These are phyloP conservation scores for Exophiala mesophila DNA, from an alignment of 2,329 filamentous ascomycete species.

Conservation along the genomic window DNA sequence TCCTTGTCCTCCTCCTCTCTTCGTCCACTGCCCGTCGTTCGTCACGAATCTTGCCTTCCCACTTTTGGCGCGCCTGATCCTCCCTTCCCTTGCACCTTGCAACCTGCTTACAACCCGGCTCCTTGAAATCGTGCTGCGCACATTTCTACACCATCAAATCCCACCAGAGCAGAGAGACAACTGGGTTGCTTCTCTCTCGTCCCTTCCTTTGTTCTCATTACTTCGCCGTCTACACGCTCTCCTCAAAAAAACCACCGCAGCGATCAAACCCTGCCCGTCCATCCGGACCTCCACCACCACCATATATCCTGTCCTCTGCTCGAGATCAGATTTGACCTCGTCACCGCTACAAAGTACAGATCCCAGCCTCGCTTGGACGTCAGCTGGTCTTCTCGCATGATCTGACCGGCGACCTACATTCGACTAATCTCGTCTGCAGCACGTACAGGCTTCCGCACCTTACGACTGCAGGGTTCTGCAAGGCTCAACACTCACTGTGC, in stretches of 20 bases:
- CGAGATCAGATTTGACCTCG: background rate
- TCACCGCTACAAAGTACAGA: background rate
- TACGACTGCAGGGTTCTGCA: slow-evolving; percentile 11
- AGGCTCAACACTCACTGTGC: slow-evolving; percentile 14
- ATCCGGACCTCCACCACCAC: slow-evolving; percentile 8
- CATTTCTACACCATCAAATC: slow-evolving; percentile 2
- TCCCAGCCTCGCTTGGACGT: background rate
- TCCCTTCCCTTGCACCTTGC: background rate
- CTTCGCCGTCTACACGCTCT: background rate
- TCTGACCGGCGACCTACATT: slow-evolving; percentile 9
- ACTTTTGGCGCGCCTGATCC: background rate
- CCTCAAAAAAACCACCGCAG: too few species aligned
- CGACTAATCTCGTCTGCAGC: background rate
- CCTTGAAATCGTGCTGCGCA: slow-evolving; percentile 17
- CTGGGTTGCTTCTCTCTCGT: slow-evolving; percentile 21
- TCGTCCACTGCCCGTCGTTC: background rate
- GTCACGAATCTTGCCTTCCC: background rate
- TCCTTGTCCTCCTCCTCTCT: background rate
- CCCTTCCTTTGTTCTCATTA: slow-evolving; percentile 21
- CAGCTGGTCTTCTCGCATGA: slow-evolving; percentile 9
- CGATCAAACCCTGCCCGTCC: too few species aligned
- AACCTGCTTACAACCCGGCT: background rate
- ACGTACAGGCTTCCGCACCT: slow-evolving; percentile 4
- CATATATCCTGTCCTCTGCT: background rate
- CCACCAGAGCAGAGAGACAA: slow-evolving; percentile 17